phyloP scores from a whole-genome alignment of 2,329 filamentous ascomycete species.

The Scedosporium aurantiacum region DNA sequence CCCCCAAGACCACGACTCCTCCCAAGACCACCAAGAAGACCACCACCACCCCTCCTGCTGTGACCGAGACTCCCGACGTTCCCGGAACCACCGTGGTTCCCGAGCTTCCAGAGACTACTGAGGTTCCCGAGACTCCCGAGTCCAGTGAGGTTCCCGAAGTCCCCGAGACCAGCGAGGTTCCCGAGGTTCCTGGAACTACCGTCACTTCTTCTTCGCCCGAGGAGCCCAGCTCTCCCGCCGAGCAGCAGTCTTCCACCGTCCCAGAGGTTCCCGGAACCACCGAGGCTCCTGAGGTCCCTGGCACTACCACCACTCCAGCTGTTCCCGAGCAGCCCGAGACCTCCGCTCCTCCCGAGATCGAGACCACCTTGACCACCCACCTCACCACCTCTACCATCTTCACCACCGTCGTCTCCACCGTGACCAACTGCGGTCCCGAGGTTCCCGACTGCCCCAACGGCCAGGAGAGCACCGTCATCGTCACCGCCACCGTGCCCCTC shows the following conservation, averaged over 20 bases:
- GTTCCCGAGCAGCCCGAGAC: conserved; percentile 12
- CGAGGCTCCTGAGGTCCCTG: conserved; percentile 10
- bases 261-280: conserved; percentile 12
- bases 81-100: conserved; percentile 9
- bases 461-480: conserved; percentile 30
- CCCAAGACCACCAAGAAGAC: conserved; percentile 14
- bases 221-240: conserved; percentile 7
- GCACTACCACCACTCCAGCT: conserved; percentile 12
- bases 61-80: conserved; percentile 7
- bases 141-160: conserved; percentile 10
- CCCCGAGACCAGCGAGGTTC: conserved; percentile 11
- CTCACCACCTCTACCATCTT: conserved; percentile 38
- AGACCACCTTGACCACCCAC: conserved; percentile 23
- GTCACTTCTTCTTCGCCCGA: conserved; percentile 8
- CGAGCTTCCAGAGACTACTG: conserved; percentile 1
- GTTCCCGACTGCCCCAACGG: conserved; percentile 40
- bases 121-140: conserved; percentile 9
- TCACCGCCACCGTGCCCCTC: conserved; percentile 43
- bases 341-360: conserved; percentile 9
- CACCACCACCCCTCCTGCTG: conserved; percentile 10
- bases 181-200: conserved; percentile 13
- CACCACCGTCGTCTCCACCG: conserved; percentile 36
- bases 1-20: conserved; percentile 15
- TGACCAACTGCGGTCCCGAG: conserved; percentile 36
- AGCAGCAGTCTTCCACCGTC: conserved; percentile 10